phyloP scores from a whole-genome alignment of 163 green algal genomes.

The Scenedesmus sp. region DNA sequence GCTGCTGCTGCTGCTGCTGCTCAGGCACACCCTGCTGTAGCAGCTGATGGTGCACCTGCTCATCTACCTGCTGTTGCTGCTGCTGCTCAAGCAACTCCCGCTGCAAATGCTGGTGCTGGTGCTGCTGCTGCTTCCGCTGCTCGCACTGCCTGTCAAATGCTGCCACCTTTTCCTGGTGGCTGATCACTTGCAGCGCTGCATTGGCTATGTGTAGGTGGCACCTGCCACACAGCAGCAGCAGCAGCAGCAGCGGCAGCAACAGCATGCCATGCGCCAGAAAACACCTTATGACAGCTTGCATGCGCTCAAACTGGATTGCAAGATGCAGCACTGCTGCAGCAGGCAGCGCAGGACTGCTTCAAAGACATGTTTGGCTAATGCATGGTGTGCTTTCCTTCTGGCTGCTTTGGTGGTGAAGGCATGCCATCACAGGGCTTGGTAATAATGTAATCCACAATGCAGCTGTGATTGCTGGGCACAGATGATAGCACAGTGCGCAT shows the following conservation, averaged over 20 bases:
- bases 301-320: too few relatives aligned
- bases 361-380: too few relatives aligned
- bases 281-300: background rate
- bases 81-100: background rate
- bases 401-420: too few relatives aligned
- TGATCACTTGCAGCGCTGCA: slow-evolving; percentile 43
- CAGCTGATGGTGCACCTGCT: background rate
- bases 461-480: too few relatives aligned
- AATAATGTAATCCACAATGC: too few relatives aligned
- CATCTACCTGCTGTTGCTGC: slow-evolving; percentile 38
- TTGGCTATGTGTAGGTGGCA: slow-evolving; percentile 24
- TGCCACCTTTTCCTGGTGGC: slow-evolving; percentile 28
- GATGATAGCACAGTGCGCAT: too few relatives aligned
- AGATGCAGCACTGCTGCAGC: too few relatives aligned
- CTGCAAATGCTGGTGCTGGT: background rate
- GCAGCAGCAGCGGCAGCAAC: background rate
- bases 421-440: too few relatives aligned
- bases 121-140: slow-evolving; percentile 23
- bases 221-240: background rate
- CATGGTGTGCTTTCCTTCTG: too few relatives aligned
- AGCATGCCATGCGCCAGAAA: background rate
- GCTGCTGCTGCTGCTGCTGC: slow-evolving; percentile 22
- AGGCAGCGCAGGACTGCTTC: too few relatives aligned
- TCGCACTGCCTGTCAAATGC: slow-evolving; percentile 28
- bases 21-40: background rate